Evolutionary conservation across 2,329 filamentous ascomycete species (phyloP), one percentile per base, ranked within the genome.

Genomic region (Cytospora schulzeri): DNA sequence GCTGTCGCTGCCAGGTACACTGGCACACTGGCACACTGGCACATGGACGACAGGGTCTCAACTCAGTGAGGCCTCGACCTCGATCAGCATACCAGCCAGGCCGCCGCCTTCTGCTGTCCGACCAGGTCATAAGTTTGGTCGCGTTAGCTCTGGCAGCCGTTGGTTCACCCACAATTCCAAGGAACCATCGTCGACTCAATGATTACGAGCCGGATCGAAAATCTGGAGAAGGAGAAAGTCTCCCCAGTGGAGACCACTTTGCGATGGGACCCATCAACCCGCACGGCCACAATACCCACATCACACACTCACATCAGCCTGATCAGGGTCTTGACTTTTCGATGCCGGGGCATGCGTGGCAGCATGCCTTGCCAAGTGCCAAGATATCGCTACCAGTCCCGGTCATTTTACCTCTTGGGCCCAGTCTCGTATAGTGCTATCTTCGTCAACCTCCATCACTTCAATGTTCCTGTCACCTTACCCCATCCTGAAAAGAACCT

Each of bases 141-240:
- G 45, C n/a, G n/a, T 48, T 19, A 4, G n/a, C 22, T 9, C 22
- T 22, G 33, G n/a, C n/a, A n/a, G 45, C 45, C 45, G 45, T 24
- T 48, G 45, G n/a, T 22, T 48, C 45, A 48, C 45, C 45, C 45
- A 9, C 45, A 48, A 24, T 24, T 48, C 17, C 22, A 22, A 38
- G n/a, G 8, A 24, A 48, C n/a, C 50, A 22, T 56, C 60, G 56
- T n/a, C n/a, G 35, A 31, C 41, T 22, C n/a, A 12, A 22, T 15
- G n/a, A 9, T 45, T n/a, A 45, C 41, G 45, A 48, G 45, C 45
- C n/a, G 45, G 60, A 56, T 62, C 52, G 52, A n/a, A 56, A 54
- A 62, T 56, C 60, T 56, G 60, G 60, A 62, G 60, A 62, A 62
- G 60, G 45, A 48, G n/a, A 48, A 19, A 38, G 52, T 31, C 38